phyloP scores from a whole-genome alignment of 164 flowering plant species.

The Vitis rupestris region DNA sequence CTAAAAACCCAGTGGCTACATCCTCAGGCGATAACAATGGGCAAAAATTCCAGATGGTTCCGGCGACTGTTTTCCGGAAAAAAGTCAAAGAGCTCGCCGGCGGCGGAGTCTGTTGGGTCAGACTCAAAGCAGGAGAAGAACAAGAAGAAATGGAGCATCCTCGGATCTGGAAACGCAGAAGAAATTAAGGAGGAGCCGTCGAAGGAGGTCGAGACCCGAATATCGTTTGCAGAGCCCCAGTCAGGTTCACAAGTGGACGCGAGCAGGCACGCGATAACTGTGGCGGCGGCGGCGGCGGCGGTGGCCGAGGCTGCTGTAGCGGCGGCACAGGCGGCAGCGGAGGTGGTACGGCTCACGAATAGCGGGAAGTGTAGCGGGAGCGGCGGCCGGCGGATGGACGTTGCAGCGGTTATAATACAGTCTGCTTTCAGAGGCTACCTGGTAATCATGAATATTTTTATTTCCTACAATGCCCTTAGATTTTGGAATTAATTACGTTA shows the following conservation, averaged over 20 bases:
- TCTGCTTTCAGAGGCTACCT: slow-evolving; percentile 79
- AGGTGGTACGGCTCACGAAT: slow-evolving; percentile 68
- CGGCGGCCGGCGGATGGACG: slow-evolving; percentile 21
- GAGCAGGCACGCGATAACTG: slow-evolving; percentile 84
- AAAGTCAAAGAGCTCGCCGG: slow-evolving; percentile 17
- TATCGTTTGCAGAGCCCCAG: no score
- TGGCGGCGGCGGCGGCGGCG: slow-evolving; percentile 87
- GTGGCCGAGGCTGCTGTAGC: slow-evolving; percentile 87
- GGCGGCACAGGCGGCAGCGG: slow-evolving; percentile 85
- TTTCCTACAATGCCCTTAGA: slow-evolving; percentile 4
- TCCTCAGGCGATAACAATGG: no score
- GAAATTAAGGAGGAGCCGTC: neutral
- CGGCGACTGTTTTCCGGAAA: slow-evolving; percentile 52
- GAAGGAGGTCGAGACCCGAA: neutral
- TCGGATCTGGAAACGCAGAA: slow-evolving; percentile 18
- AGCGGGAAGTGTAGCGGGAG: slow-evolving; percentile 24
- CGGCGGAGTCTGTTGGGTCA: slow-evolving; percentile 2
- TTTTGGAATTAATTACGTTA: neutral
- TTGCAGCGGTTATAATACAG: slow-evolving; percentile 72
- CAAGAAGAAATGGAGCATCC: slow-evolving; percentile 40
- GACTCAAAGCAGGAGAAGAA: slow-evolving; percentile 20
- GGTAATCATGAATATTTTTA: slow-evolving; percentile 37
- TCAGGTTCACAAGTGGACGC: slow-evolving; percentile 28
- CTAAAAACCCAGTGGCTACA: no score
- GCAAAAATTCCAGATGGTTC: slow-evolving; percentile 6